Percentiles rank a stretch among this genome's conserved stretches.
These are phyloP conservation scores for Chlorella variabilis DNA, from an alignment of 163 green algal species.

Conservation along the genomic window DNA sequence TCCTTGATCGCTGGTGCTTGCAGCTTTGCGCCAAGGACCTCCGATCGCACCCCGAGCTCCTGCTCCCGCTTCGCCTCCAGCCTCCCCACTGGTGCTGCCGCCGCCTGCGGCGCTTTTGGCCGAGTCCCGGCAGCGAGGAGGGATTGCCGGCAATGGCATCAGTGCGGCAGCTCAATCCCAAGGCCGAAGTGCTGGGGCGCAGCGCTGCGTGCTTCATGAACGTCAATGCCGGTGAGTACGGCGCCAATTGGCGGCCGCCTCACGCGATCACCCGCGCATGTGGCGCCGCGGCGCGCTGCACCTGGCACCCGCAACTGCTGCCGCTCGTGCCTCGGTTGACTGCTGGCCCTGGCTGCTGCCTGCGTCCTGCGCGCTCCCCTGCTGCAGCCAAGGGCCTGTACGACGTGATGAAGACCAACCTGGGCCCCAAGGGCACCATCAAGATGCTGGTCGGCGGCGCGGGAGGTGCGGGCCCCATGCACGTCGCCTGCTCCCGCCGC, in stretches of 20 bases:
- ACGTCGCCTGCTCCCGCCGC: background rate
- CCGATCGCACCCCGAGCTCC: too few species aligned
- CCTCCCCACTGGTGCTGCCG: background rate
- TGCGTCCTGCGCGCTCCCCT: background rate
- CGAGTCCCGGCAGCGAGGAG: background rate
- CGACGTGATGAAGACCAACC: constrained; percentile 99
- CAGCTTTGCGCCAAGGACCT: too few species aligned
- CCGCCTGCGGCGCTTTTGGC: background rate
- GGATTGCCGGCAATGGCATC: constrained; percentile 66
- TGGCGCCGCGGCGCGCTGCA: background rate
- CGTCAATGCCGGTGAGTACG: constrained; percentile 86
- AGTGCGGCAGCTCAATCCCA: constrained; percentile 93
- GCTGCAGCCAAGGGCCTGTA: constrained; percentile 91
- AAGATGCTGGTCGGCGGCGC: constrained; percentile 99
- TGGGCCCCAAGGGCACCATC: constrained; percentile 98
- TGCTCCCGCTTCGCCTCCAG: background rate
- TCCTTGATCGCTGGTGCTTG: too few species aligned
- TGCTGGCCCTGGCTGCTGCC: background rate
- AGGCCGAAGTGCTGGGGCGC: constrained; percentile 93
- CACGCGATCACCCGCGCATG: background rate
- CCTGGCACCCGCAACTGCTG: background rate
- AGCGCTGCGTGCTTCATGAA: constrained; percentile 98
- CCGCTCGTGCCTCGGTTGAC: background rate
- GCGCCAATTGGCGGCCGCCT: background rate
- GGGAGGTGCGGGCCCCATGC: constrained; percentile 68